phyloP scores from a whole-genome alignment of 805 yeast genomes.

The Barnettozyma populi region DNA sequence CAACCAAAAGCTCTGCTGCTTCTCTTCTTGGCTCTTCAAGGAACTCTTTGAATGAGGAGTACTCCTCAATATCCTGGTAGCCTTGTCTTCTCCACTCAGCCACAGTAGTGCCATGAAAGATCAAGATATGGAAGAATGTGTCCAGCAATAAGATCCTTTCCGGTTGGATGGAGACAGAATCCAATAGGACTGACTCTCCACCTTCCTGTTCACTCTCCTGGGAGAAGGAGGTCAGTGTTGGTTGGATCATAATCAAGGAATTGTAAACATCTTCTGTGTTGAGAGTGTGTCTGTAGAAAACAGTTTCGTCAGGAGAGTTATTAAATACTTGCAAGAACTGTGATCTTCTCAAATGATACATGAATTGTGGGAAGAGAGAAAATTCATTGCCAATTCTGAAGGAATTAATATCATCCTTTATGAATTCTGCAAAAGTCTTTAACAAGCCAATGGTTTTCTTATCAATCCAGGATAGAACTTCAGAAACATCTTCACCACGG shows the following conservation, averaged over 20 bases:
- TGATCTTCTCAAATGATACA: constrained; percentile 63
- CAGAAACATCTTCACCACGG: constrained; percentile 29
- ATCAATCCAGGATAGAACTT: constrained; percentile 46
- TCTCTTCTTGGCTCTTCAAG: constrained; percentile 58
- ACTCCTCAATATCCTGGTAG: constrained; percentile 57
- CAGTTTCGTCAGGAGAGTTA: constrained; percentile 69
- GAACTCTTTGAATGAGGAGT: constrained; percentile 52
- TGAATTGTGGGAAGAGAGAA: constrained; percentile 58
- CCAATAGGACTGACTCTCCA: constrained; percentile 59
- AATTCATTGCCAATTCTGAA: constrained; percentile 45
- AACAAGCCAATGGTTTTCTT: constrained; percentile 42
- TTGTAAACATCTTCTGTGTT: constrained; percentile 56
- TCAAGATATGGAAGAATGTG: constrained; percentile 64
- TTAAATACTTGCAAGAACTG: constrained; percentile 61
- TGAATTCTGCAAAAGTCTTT: constrained; percentile 42
- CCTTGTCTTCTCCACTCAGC: constrained; percentile 64
- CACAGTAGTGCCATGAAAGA: constrained; percentile 59
- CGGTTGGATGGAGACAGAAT: constrained; percentile 56
- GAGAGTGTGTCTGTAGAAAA: constrained; percentile 56
- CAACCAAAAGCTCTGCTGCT: constrained; percentile 59
- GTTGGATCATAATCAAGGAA: constrained; percentile 64
- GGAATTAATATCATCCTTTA: constrained; percentile 40
- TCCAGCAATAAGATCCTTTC: constrained; percentile 54
- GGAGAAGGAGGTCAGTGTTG: constrained; percentile 56
- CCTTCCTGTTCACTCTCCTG: constrained; percentile 31